Conservation (phyloP, 257 asterid species). For the Nicotiana noctiflora region DNA sequence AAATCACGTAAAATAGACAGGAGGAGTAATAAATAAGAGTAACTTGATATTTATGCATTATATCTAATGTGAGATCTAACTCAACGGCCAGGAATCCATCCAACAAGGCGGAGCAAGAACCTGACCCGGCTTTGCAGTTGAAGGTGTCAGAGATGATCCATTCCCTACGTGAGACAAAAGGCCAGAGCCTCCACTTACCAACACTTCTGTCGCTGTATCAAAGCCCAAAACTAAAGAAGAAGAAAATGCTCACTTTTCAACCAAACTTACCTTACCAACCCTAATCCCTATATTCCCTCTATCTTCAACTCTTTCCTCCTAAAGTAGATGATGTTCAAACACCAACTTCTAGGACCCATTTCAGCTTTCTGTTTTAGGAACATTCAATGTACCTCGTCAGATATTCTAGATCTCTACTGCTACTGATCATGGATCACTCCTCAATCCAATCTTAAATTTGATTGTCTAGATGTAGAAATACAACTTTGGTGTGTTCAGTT, state of each 20-base stretch:
- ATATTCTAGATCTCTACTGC: not conserved
- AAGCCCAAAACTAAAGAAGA: not conserved
- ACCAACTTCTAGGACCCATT: not conserved
- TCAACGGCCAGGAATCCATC: too few species aligned
- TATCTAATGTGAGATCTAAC: too few species aligned
- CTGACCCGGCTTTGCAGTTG: too few species aligned
- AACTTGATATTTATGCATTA: too few species aligned
- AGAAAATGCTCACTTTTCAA: not conserved
- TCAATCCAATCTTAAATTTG: not conserved
- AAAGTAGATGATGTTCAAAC: constrained; percentile 5
- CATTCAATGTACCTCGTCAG: not conserved
- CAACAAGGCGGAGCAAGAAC: too few species aligned
- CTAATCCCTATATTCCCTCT: constrained; percentile 8
- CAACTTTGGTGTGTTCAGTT: not conserved
- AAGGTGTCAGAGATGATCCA: too few species aligned
- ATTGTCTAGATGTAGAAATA: not conserved
- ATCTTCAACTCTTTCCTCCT: not conserved
- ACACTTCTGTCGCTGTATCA: not conserved
- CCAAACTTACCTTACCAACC: constrained; percentile 14
- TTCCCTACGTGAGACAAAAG: too few species aligned
- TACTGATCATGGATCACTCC: constrained; percentile 1
- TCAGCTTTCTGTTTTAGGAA: not conserved
- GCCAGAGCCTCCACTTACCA: not conserved
- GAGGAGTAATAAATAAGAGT: too few species aligned
- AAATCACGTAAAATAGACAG: too few species aligned